phyloP scores from a whole-genome alignment of 1,139 yeast genomes.

The Yamadazyma atmosphaerica region DNA sequence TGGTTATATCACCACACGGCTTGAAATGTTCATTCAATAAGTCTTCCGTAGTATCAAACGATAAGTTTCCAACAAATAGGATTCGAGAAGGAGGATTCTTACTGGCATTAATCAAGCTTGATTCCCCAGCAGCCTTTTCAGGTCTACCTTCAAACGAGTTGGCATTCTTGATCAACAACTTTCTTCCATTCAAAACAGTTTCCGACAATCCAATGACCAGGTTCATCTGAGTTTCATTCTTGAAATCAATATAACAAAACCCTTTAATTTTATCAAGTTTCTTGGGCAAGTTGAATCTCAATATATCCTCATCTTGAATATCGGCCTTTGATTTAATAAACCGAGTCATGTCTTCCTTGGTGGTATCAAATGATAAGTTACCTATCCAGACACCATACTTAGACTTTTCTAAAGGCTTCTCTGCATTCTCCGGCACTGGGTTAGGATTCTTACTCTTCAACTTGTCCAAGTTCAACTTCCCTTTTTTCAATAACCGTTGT shows the following conservation, averaged over 20 bases:
- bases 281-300: conserved; percentile 67
- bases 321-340: conserved; percentile 65
- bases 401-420: conserved; percentile 35
- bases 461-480: conserved; percentile 63
- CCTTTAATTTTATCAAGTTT: conserved; percentile 71
- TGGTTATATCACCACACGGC: conserved; percentile 76
- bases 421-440: conserved; percentile 36
- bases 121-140: conserved; percentile 44
- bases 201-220: conserved; percentile 72
- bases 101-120: conserved; percentile 33
- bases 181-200: conserved; percentile 74
- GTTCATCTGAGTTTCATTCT: conserved; percentile 60
- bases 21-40: conserved; percentile 75
- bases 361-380: conserved; percentile 82
- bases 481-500: conserved; percentile 80
- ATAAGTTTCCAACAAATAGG: conserved; percentile 87
- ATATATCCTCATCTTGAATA: conserved; percentile 49
- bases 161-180: conserved; percentile 79
- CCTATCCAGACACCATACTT: conserved; percentile 92
- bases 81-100: conserved; percentile 88
- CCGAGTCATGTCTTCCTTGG: conserved; percentile 67
- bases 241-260: conserved; percentile 87
- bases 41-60: conserved; percentile 90
- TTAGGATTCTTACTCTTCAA: conserved; percentile 51
- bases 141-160: conserved; percentile 89